These are phyloP conservation scores for Coriaria nepalensis DNA, from an alignment of 306 rosid genomes.

Conservation along the genomic window DNA sequence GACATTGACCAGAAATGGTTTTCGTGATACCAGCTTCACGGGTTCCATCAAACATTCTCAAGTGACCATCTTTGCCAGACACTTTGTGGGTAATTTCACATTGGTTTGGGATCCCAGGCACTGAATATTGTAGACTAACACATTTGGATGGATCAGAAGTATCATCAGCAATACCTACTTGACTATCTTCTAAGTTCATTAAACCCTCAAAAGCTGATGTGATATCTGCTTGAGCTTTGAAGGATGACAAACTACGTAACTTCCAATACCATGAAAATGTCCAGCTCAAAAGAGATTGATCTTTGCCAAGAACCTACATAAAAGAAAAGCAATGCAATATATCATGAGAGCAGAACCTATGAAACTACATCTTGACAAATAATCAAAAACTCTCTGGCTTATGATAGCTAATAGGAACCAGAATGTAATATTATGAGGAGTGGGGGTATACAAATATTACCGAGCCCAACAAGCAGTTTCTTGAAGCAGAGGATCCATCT, in stretches of 20 bases:
- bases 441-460: conserved; percentile 25
- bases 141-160: conserved; percentile 34
- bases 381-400: no score
- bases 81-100: conserved; percentile 42
- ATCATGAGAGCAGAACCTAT: not conserved
- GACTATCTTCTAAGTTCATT: conserved; percentile 31
- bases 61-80: conserved; percentile 29
- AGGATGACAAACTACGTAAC: conserved; percentile 29
- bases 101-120: conserved; percentile 31
- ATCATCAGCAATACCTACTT: conserved; percentile 50
- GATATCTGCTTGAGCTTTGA: conserved; percentile 29
- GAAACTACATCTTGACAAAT: not conserved
- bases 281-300: conserved; percentile 53
- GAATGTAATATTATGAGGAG: not conserved
- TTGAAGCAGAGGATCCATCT: conserved; percentile 21
- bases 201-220: conserved; percentile 24
- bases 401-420: no score
- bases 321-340: conserved; percentile 11
- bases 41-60: conserved; percentile 27
- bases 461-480: conserved; percentile 60
- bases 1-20: conserved; percentile 27
- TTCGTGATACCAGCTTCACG: conserved; percentile 27
- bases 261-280: conserved; percentile 41
- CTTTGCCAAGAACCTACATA: conserved; percentile 58
- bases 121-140: conserved; percentile 23